These are phyloP conservation scores for Chlorella sp. DNA, from an alignment of 139 green algal species.

Conservation along the genomic window DNA sequence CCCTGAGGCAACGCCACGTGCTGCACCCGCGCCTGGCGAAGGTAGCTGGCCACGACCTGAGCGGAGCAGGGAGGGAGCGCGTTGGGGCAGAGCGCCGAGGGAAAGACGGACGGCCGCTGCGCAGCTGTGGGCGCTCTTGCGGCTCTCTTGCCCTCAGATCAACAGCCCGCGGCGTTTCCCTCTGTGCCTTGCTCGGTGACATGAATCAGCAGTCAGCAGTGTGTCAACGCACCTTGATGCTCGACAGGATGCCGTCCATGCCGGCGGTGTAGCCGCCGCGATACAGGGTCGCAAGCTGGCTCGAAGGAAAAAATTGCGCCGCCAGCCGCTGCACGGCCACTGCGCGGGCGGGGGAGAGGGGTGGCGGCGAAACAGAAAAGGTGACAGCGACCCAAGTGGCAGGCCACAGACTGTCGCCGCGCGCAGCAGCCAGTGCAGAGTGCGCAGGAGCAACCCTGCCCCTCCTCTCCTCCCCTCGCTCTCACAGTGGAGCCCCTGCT, in stretches of 20 bases:
- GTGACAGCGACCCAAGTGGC: background rate
- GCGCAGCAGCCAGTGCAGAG: background rate
- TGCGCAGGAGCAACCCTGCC: background rate
- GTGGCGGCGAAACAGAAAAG: background rate
- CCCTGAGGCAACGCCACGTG: too few relatives aligned
- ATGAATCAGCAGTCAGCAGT: background rate
- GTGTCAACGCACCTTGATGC: background rate
- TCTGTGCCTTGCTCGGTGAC: background rate
- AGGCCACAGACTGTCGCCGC: background rate
- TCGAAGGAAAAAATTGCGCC: background rate
- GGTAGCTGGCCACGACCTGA: too few relatives aligned
- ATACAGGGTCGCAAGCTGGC: background rate
- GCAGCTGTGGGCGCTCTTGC: too few relatives aligned
- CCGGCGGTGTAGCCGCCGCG: background rate
- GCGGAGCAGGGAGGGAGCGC: too few relatives aligned
- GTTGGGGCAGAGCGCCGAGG: too few relatives aligned
- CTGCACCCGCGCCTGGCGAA: too few relatives aligned
- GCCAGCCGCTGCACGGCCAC: background rate
- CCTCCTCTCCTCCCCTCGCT: background rate
- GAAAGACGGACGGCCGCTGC: too few relatives aligned
- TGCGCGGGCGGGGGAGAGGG: background rate
- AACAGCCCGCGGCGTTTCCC: background rate
- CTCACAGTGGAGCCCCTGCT: slow-evolving; percentile 21
- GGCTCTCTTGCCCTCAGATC: background rate
- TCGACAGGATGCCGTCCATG: background rate